Base-by-base conservation (phyloP, 306 rosid species). In the Begonia fuchsioides region DNA sequence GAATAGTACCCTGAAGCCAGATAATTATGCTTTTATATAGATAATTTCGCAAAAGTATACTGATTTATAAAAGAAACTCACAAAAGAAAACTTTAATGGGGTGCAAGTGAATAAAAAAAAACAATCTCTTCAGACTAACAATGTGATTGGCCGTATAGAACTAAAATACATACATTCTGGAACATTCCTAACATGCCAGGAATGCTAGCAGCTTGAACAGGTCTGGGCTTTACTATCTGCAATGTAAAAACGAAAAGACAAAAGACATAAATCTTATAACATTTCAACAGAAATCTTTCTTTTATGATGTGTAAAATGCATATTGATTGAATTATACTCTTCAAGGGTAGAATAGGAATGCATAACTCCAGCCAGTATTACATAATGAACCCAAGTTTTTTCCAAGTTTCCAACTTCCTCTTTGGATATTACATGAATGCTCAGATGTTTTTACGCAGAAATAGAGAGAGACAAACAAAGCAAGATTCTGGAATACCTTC, bases 161-260 rank as follows among this genome's bases (percentile, higher is more conserved):
- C 47, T n/a, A 51, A 64, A 60, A 44, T 19, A 39, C 88, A 67
- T 85, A 92, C 98, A 67, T 76, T 80, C 73, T 85, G 96, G 74
- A 92, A 86, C 94, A 92, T 82, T 66, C 93, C 94, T 14, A 92
- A 93, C 99, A 92, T 92, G 61, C 99, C 96, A 38, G 96, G 99
- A 51, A 92, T 86, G 69, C 99, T 92, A 61, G 99, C 99, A 63
- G 99, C 96, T 70, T 92, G 98, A 45, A 75, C 72, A 58, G 96
- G 96, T 65, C 96, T 73, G 54, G 99, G 99, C 81, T 81, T 81
- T 74, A 92, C 98, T 59, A 92, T 79, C 98, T 92, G 93, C 81
- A 65, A 12, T 3, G 43, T 26, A 72, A 69, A 35, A 43, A 44
- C 45, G n/a, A 49, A 17, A 45, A 47, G 38, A 43, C 11, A 43